phyloP scores from a whole-genome alignment of 228 moss, liverwort and hornwort genomes.

The Sphagnum fallax region DNA sequence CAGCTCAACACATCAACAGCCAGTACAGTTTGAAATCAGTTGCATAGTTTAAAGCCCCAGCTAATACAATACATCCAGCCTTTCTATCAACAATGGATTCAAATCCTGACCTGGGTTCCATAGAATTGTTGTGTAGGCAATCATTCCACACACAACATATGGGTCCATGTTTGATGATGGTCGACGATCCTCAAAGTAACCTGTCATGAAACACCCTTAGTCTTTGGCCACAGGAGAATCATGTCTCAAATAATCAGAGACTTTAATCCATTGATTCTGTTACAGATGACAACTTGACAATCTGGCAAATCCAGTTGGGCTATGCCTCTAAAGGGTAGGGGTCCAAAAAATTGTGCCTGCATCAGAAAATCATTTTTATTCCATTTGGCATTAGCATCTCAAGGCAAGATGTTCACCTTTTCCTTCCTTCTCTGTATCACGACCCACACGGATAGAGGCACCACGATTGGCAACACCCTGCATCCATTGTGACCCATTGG shows the following conservation, averaged over 20 bases:
- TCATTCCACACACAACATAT: slow-evolving; percentile 61
- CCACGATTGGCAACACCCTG: slow-evolving; percentile 38
- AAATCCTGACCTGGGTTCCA: slow-evolving; percentile 33
- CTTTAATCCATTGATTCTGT: no score
- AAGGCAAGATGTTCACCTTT: slow-evolving; percentile 11
- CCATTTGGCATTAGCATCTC: background rate
- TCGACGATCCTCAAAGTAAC: slow-evolving; percentile 85
- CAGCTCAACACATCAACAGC: no score
- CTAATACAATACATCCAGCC: slow-evolving; percentile 26
- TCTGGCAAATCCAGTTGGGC: background rate
- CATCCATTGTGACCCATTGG: background rate
- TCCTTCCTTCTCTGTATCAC: slow-evolving; percentile 31
- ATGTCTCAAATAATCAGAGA: background rate
- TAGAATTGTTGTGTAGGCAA: slow-evolving; percentile 67
- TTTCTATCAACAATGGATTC: slow-evolving; percentile 39
- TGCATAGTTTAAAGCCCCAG: no score
- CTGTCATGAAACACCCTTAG: slow-evolving; percentile 4
- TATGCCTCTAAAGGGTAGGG: background rate
- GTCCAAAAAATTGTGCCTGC: background rate
- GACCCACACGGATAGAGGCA: slow-evolving; percentile 40
- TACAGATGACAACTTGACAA: background rate
- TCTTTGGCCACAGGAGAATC: background rate
- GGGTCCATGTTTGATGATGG: slow-evolving; percentile 91
- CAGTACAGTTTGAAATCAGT: no score
- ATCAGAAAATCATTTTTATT: background rate